Evolutionary conservation across 495 filamentous ascomycete species (phyloP), one percentile per base, ranked within the genome.

Genomic region (Collariella sp.): DNA sequence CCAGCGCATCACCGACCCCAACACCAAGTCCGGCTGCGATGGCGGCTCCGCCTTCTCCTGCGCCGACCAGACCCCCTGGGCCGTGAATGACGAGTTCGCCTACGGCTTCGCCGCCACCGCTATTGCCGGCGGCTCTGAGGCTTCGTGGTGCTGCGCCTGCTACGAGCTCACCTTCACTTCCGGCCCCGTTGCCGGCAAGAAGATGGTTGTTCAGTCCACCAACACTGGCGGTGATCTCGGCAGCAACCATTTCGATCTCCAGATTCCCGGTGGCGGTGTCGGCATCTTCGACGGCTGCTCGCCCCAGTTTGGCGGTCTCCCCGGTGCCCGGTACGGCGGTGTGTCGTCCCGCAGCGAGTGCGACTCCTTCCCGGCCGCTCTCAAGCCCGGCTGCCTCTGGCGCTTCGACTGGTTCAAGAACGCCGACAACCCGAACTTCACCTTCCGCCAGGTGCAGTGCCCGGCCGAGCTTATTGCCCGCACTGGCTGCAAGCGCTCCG

Each of bases 161-260:
- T 82, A 81, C 57, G 68, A 77, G 15, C 57, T 70, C 15, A 63
- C 59, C 52, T 72, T 71, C 61, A 70, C 63, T 10, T 67, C 65
- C 11, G 67, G 62, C 26, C 61, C 75, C 6, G 72, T 73, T 16
- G 57, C 68, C 9, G 79, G 79, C 54, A 81, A 83, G 67, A 71
- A 70, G 49, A 77, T 83, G 74, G 72, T 83, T 45, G 76, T 83
- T 20, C 81, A 84, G 61, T 77, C 77, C n/a, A 83, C 80, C 49
- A 82, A 79, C 68, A 83, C 79, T 2, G 80, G 79, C 46, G 74
- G 69, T 24, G 80, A 83, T 52, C 73, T 83, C 5, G 72, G 71
- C 38, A 58, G 43, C 31, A 79, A 79, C 63, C 80, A 83, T 44
- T 83, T 83, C 64, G 80, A 82, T 64, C 49, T 83, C 41, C 67